A percentile compares a stretch with the other conserved stretches of the same genome.
phyloP scores from a whole-genome alignment of 164 flowering plant genomes.

The Stephania japonica region DNA sequence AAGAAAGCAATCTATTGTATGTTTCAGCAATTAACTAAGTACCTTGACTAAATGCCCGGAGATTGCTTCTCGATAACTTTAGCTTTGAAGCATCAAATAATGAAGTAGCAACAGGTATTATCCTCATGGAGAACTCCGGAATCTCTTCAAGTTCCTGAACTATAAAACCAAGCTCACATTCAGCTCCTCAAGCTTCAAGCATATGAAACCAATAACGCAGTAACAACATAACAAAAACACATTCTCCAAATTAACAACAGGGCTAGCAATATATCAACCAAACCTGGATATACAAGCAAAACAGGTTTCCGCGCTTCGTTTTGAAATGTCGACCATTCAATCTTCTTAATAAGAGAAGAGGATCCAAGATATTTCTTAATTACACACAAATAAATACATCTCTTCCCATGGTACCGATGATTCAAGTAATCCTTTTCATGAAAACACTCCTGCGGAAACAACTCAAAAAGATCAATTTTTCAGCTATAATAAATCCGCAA shows the following conservation, averaged over 20 bases:
- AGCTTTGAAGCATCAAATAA: constrained; percentile 54
- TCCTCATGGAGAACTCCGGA: constrained; percentile 46
- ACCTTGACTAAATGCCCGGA: constrained; percentile 60
- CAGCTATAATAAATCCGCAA: background rate
- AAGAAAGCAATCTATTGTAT: background rate
- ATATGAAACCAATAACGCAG: no score
- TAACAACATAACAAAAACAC: background rate
- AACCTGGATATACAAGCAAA: constrained; percentile 68
- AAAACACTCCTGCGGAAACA: constrained; percentile 61
- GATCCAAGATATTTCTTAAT: constrained; percentile 54
- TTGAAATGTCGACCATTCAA: constrained; percentile 70
- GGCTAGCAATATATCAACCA: constrained; percentile 21
- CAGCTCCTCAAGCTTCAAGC: background rate
- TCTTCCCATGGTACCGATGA: constrained; percentile 88
- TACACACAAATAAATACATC: constrained; percentile 73
- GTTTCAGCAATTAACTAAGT: background rate
- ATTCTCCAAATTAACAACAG: background rate
- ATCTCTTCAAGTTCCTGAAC: constrained; percentile 38
- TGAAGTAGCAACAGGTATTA: constrained; percentile 72
- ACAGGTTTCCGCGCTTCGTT: constrained; percentile 92
- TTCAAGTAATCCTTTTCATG: constrained; percentile 85
- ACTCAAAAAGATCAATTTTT: background rate
- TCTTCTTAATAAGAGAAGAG: constrained; percentile 32
- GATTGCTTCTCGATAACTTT: constrained; percentile 52
- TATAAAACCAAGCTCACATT: constrained; percentile 18